Evolutionary conservation across 2,329 filamentous ascomycete genomes (phyloP), one percentile per base, ranked within the genome.

Genomic region (Calonectria ilicicola): DNA sequence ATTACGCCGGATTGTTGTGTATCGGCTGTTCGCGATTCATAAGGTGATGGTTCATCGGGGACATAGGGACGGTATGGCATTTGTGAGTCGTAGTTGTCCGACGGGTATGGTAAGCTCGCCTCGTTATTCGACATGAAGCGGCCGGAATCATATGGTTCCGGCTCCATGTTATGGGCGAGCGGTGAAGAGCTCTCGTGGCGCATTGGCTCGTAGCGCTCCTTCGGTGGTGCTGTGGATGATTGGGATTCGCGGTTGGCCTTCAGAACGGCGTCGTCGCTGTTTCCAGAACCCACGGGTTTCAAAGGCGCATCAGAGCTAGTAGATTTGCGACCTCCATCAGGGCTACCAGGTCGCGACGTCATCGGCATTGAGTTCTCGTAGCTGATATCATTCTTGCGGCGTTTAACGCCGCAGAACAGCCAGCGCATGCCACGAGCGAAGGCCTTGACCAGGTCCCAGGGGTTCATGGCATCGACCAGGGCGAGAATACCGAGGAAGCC

Each of bases 381-480:
- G 76, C 87, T 89, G 47, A 83, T 67, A 73, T 91, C 89, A 21
- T 87, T 80, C 76, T 88, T 87, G 72, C 93, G 89, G 73, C 86
- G 83, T 81, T 91, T 93, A 67, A 91, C 89, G 49, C 95, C 95
- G 19, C 95, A 91, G 74, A 96, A 93, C 23, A 97, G 86, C 95
- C 95, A 98, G 77, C 93, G 90, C 78, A 95, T 90, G 26, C 94
- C 93, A 64, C 95, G 90, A 10, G 93, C 93, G 73, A 94, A 91
- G 0, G 94, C 94, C 84, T 96, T 97, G 80, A 95, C 84, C 49
- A 97, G 89, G 82, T 98, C 95, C 92, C 94, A 95, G 0, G 93
- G 89, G 79, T 97, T 97, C 81, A 95, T 88, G 1, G 94, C 92
- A 78, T 96, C 93, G 1, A 87, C 81, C 8, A 96, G 82, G 5